A percentile compares a stretch with the other conserved stretches of the same genome.
These are phyloP conservation scores for Aspergillus cavernicola DNA, from an alignment of 495 filamentous ascomycete genomes.

Conservation along the genomic window DNA sequence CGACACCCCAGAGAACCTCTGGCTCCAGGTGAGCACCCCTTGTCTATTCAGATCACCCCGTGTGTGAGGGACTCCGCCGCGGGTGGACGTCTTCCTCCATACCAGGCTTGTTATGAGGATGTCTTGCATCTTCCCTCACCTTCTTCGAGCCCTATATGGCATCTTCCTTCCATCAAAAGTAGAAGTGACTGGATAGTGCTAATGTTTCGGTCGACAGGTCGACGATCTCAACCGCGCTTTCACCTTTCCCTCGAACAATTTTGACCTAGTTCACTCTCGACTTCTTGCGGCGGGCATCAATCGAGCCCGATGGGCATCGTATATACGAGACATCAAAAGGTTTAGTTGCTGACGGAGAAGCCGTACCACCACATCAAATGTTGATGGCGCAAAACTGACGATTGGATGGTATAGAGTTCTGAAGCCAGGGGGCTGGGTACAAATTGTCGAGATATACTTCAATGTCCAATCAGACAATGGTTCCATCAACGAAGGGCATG, in stretches of 20 bases:
- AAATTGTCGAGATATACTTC: slow-evolving; percentile 85
- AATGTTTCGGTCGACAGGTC: slow-evolving; percentile 41
- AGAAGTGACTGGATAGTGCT: slow-evolving; percentile 15
- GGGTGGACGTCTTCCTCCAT: background rate
- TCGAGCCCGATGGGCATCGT: slow-evolving; percentile 68
- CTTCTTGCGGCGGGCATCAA: slow-evolving; percentile 79
- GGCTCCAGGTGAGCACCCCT: slow-evolving; percentile 54
- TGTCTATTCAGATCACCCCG: background rate
- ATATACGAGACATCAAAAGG: slow-evolving; percentile 74
- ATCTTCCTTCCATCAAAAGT: background rate
- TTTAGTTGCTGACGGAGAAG: slow-evolving; percentile 23
- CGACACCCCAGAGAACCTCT: slow-evolving; percentile 63
- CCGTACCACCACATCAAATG: background rate
- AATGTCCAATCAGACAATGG: slow-evolving; percentile 91
- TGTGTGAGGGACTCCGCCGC: background rate
- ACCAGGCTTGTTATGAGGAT: background rate
- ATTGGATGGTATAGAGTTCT: slow-evolving; percentile 41
- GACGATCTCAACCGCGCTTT: slow-evolving; percentile 77
- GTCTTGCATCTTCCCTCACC: background rate
- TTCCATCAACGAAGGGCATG: slow-evolving; percentile 65
- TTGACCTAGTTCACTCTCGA: slow-evolving; percentile 87
- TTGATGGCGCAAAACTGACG: slow-evolving; percentile 17
- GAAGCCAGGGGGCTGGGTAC: slow-evolving; percentile 78
- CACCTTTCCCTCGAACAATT: slow-evolving; percentile 70
- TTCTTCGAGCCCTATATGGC: background rate